Conservation (phyloP, 805 yeast species). For the Candida pini region DNA sequence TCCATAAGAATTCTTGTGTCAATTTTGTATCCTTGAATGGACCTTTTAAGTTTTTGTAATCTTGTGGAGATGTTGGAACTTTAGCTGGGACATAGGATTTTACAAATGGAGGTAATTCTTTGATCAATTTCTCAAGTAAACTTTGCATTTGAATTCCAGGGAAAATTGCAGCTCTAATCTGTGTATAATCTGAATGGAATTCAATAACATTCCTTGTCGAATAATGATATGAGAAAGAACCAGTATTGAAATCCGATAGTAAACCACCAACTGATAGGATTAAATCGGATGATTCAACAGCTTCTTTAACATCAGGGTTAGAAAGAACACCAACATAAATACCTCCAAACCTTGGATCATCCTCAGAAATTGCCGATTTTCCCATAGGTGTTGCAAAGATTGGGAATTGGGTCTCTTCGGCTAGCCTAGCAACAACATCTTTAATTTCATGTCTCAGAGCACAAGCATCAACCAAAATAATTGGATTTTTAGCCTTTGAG, state of each 20-base stretch:
- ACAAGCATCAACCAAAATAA: constrained; percentile 76
- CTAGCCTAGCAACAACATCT: constrained; percentile 52
- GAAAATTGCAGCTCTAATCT: constrained; percentile 59
- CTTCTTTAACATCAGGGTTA: constrained; percentile 57
- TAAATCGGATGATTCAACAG: constrained; percentile 65
- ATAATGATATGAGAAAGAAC: constrained; percentile 68
- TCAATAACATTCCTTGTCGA: constrained; percentile 64
- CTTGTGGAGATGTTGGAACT: constrained; percentile 38
- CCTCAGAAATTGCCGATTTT: constrained; percentile 66
- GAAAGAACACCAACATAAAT: constrained; percentile 74
- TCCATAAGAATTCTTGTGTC: constrained; percentile 61
- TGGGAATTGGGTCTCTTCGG: constrained; percentile 66
- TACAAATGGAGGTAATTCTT: constrained; percentile 14
- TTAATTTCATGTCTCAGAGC: constrained; percentile 65
- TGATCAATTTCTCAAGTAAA: constrained; percentile 36
- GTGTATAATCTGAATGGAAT: constrained; percentile 65
- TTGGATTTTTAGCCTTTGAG: constrained; percentile 53
- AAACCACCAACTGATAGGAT: constrained; percentile 70
- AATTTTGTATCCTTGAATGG: constrained; percentile 18
- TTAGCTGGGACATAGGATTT: constrained; percentile 40
- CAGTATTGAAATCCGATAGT: constrained; percentile 79
- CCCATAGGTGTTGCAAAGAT: constrained; percentile 82
- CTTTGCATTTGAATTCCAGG: constrained; percentile 67
- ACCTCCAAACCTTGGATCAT: constrained; percentile 69
- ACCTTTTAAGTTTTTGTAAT: constrained; percentile 17